These are phyloP conservation scores for Tanacetum coccineum DNA, from an alignment of 129 eudicot species.

Conservation along the genomic window DNA sequence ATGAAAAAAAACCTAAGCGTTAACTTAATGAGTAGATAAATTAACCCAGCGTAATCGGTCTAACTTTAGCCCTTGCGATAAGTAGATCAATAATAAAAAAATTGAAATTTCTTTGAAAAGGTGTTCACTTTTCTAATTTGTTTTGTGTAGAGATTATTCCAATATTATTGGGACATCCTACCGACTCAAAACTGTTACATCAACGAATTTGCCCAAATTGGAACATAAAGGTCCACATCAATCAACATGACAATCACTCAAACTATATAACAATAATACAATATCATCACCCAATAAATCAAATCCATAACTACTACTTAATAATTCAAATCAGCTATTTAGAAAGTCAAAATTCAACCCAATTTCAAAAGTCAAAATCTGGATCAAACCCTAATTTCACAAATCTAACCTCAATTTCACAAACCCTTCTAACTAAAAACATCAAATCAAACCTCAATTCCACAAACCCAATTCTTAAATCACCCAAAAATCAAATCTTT, in stretches of 20 bases:
- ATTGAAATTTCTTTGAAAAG: neutral
- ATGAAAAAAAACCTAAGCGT: neutral
- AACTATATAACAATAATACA: neutral
- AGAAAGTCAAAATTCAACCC: neutral
- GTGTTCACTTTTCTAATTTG: neutral
- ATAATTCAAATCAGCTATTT: neutral
- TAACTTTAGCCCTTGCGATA: neutral
- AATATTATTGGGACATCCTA: slow-evolving; percentile 21
- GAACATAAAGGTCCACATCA: slow-evolving; percentile 31
- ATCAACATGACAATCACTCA: slow-evolving; percentile 20
- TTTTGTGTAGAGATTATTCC: slow-evolving; percentile 13
- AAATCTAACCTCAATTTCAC: neutral
- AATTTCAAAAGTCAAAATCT: neutral
- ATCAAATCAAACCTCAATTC: neutral
- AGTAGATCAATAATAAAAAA: neutral
- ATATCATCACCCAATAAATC: neutral
- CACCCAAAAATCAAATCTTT: neutral
- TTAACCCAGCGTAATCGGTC: neutral
- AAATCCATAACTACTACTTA: too few species aligned
- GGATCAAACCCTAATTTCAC: neutral
- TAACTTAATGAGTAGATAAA: neutral
- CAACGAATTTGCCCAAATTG: slow-evolving; percentile 15
- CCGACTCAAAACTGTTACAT: slow-evolving; percentile 29
- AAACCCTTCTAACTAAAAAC: neutral
- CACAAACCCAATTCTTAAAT: neutral